Evolutionary conservation across 495 filamentous ascomycete species (phyloP).

Genomic region (Xylaria intraflava): DNA sequence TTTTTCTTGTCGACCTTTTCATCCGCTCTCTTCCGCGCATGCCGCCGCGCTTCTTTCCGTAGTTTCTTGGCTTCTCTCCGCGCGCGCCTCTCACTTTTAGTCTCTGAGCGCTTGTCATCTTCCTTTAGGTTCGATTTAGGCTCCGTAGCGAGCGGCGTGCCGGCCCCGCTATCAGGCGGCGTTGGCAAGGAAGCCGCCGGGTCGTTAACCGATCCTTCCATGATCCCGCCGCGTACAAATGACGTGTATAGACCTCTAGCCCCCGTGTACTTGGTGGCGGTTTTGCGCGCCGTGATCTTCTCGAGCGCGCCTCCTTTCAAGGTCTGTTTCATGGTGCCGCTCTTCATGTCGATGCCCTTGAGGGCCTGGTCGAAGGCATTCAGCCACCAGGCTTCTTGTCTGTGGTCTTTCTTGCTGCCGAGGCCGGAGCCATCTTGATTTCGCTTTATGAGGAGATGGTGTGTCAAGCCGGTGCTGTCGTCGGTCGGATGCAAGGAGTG

Average conservation of each 20-base stretch:
- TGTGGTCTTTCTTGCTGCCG: slow-evolving; percentile 57
- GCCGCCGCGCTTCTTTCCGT: slow-evolving; percentile 32
- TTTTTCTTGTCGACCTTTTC: slow-evolving; percentile 27
- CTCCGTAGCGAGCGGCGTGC: slow-evolving; percentile 28
- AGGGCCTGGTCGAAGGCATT: slow-evolving; percentile 73
- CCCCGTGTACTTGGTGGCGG: slow-evolving; percentile 40
- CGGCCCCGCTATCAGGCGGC: slow-evolving; percentile 24
- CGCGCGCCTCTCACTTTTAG: slow-evolving; percentile 29
- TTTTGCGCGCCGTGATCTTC: slow-evolving; percentile 37
- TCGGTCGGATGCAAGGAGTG: slow-evolving; percentile 63
- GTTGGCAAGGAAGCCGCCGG: slow-evolving; percentile 13
- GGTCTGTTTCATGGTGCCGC: slow-evolving; percentile 44
- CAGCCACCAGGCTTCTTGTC: slow-evolving; percentile 73
- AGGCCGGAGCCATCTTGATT: slow-evolving; percentile 65
- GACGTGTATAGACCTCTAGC: slow-evolving; percentile 64
- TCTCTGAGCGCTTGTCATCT: slow-evolving; percentile 29
- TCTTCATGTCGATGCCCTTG: slow-evolving; percentile 57
- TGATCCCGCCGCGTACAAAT: slow-evolving; percentile 68
- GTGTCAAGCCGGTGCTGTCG: slow-evolving; percentile 58
- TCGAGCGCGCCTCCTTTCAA: slow-evolving; percentile 46
- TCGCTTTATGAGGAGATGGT: slow-evolving; percentile 60
- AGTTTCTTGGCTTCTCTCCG: slow-evolving; percentile 29
- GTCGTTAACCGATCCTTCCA: slow-evolving; percentile 58
- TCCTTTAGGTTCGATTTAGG: slow-evolving; percentile 25
- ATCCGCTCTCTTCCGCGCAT: slow-evolving; percentile 16